Evolutionary conservation across 2,329 filamentous ascomycete genomes (phyloP).

Genomic region (Colletotrichum camelliae): DNA sequence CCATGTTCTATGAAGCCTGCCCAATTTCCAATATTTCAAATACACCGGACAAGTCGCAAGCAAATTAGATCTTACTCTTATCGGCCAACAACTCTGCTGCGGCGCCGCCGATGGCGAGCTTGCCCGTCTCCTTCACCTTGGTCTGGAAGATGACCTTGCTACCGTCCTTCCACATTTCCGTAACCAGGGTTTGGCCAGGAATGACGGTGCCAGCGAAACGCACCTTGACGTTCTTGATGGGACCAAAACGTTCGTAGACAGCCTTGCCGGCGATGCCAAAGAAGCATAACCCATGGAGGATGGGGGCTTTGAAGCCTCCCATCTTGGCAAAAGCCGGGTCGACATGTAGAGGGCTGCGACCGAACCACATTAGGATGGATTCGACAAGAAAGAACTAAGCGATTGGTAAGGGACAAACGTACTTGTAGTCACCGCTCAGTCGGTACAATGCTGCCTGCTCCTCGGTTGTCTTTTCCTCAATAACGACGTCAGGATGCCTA

Average conservation of each 20-base stretch:
- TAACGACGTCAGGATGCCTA: slow-evolving; percentile 78
- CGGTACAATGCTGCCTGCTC: slow-evolving; percentile 95
- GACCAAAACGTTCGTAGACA: slow-evolving; percentile 81
- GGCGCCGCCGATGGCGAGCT: slow-evolving; percentile 81
- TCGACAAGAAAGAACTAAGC: not conserved
- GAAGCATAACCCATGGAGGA: slow-evolving; percentile 95
- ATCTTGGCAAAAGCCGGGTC: slow-evolving; percentile 94
- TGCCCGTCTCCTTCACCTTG: slow-evolving; percentile 91
- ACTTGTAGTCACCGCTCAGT: slow-evolving; percentile 91
- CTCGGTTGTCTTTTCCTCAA: slow-evolving; percentile 85
- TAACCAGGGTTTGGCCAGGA: slow-evolving; percentile 87
- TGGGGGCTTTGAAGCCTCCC: slow-evolving; percentile 92
- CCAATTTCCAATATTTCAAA: not conserved
- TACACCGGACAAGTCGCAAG: not conserved
- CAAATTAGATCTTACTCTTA: slow-evolving; percentile 32
- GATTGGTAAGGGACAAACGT: slow-evolving; percentile 27
- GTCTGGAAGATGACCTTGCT: slow-evolving; percentile 82
- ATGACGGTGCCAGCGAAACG: slow-evolving; percentile 86
- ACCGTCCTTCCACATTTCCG: slow-evolving; percentile 94
- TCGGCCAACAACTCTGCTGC: slow-evolving; percentile 72
- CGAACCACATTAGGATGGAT: not conserved
- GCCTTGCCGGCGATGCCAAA: slow-evolving; percentile 93
- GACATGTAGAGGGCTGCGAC: slow-evolving; percentile 79
- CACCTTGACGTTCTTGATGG: slow-evolving; percentile 91
- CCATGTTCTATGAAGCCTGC: not conserved